A percentile compares a stretch with the other conserved stretches of the same genome.
These are phyloP conservation scores for Peronospora belbahrii DNA, from an alignment of 352 stramenopile genomes.

Conservation along the genomic window DNA sequence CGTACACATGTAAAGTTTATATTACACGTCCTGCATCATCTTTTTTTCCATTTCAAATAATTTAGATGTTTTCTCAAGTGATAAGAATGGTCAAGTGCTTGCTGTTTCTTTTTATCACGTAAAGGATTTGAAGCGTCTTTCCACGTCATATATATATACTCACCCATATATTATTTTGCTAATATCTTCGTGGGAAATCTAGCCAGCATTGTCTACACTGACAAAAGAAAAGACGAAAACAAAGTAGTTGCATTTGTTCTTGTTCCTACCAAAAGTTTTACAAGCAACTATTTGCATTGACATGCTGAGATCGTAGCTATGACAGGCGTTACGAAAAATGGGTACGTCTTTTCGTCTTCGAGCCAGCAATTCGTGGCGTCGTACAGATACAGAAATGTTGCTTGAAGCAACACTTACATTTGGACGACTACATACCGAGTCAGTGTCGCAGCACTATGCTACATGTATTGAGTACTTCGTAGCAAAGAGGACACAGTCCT, in stretches of 20 bases:
- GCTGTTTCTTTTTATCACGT: neutral
- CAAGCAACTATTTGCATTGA: neutral
- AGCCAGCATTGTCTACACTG: too few species aligned
- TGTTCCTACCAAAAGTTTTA: too few species aligned
- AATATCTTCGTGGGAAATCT: too few species aligned
- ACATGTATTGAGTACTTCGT: too few species aligned
- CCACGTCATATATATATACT: neutral
- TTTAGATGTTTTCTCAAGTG: too few species aligned
- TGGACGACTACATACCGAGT: conserved; percentile 6
- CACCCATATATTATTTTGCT: neutral
- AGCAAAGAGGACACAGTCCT: too few species aligned
- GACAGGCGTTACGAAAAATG: conserved; percentile 8
- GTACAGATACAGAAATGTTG: conserved; percentile 9
- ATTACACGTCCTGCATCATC: too few species aligned
- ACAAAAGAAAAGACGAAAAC: neutral
- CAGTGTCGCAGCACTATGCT: too few species aligned
- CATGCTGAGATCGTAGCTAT: neutral
- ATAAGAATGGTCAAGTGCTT: too few species aligned
- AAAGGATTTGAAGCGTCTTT: neutral
- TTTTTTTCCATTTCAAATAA: too few species aligned
- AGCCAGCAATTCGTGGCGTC: conserved; percentile 8
- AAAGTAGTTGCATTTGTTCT: neutral
- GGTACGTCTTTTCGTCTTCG: conserved; percentile 7
- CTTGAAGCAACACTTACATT: conserved; percentile 10
- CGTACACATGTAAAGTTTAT: too few species aligned